Base-by-base conservation (phyloP, 2,329 filamentous ascomycete species). In the Pestalotiopsis sp. region DNA sequence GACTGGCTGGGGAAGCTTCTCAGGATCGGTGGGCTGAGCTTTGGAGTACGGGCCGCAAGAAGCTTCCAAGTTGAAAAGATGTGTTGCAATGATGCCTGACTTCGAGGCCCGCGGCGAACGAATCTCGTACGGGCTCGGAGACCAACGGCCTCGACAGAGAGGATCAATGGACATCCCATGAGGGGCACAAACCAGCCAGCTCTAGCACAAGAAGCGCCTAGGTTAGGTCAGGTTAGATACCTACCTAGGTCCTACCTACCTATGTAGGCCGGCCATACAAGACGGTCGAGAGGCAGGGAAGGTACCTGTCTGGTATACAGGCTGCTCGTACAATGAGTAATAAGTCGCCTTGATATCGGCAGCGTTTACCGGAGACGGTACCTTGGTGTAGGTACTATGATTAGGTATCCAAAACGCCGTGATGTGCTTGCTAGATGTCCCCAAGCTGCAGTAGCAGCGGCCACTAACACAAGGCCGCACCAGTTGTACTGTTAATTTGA, bases 1-100 rank as follows among this genome's bases (percentile, higher is more conserved):
- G 73, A 70, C 68, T 72, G 69, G 72, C 69, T 65, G 68, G 70
- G 67, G 69, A 65, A 62, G 49, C 49, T 66, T 52, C 20, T 67
- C 41, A 14, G 62, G 45, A 25, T 56, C 41, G 60, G 59, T 68
- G 65, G 56, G 36, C 31, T 27, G 25, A 58, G 38, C 20, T 36
- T 36, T 68, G 68, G 65, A 59, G 66, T 52, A 67, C 66, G 25
- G 41, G 38, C 17, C 49, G 66, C 41, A 41, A 58, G 66, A 66
- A 52, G 57, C 49, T 52, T 27, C 27, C 49, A 40, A 62, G 58
- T 69, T 14, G n/a, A 36, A 67, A 41, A 25, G 65, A 67, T 62
- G 57, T 67, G 66, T 62, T 23, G 58, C 31, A 31, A 60, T 66
- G 23, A 36, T 49, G 40, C 23, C 56, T 20, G 20, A 25, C 65